Percentiles rank a stretch among this genome's conserved stretches.
phyloP scores from a whole-genome alignment of 2,329 filamentous ascomycete genomes.

The Neopestalotiopsis rosae region DNA sequence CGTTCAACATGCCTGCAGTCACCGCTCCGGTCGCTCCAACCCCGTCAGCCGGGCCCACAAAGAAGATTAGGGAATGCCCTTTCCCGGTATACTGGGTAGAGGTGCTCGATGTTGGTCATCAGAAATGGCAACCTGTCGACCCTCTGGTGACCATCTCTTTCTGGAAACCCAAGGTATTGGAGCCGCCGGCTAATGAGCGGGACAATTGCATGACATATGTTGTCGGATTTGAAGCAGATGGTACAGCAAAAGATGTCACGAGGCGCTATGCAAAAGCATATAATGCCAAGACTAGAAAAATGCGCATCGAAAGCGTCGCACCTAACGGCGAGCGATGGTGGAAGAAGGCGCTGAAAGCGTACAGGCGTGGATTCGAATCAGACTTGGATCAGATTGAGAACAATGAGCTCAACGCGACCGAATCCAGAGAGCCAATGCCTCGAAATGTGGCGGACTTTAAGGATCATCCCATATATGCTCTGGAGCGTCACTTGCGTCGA shows the following conservation, averaged over 20 bases:
- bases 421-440: conserved; percentile 82
- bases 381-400: conserved; percentile 87
- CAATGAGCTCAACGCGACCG: conserved; percentile 72
- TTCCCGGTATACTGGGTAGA: conserved; percentile 96
- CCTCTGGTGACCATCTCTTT: conserved; percentile 79
- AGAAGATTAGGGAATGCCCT: conserved; percentile 68
- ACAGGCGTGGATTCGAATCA: conserved; percentile 45
- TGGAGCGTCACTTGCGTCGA: conserved; percentile 82
- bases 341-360: conserved; percentile 55
- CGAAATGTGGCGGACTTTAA: conserved; percentile 88
- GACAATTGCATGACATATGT: conserved; percentile 84
- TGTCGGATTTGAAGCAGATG: conserved; percentile 83
- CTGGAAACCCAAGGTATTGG: conserved; percentile 76
- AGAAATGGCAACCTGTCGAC: conserved; percentile 92
- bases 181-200: conserved; percentile 80
- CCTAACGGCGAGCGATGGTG: conserved; percentile 59
- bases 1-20: conserved; percentile 53
- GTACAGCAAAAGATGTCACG: conserved; percentile 82
- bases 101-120: conserved; percentile 81
- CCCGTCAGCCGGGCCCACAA: conserved; percentile 40
- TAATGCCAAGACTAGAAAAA: conserved; percentile 85
- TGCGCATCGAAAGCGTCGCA: conserved; percentile 72
- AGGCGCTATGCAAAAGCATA: conserved; percentile 85
- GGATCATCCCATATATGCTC: conserved; percentile 80
- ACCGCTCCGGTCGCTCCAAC: conserved; percentile 40